Evolutionary conservation across 2,329 filamentous ascomycete species (phyloP).

Genomic region (Aspergillus neotritici): DNA sequence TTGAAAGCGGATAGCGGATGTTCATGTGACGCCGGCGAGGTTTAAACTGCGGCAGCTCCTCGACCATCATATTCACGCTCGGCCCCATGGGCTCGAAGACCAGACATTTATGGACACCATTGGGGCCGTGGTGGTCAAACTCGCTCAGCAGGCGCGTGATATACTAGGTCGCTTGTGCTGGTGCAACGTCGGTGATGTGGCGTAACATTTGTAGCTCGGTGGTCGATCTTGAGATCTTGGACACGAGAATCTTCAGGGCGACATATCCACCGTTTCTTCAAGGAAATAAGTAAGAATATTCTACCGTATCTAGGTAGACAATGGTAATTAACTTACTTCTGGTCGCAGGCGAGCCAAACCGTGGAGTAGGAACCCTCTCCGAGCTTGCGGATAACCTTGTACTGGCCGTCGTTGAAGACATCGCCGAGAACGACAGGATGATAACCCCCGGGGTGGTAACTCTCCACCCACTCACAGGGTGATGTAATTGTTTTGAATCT

Average conservation of each 20-base stretch:
- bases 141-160: slow-evolving; percentile 18
- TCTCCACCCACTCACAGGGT: slow-evolving; percentile 19
- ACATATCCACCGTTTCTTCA: slow-evolving; percentile 21
- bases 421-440: slow-evolving; percentile 42
- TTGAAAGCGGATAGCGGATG: slow-evolving; percentile 18
- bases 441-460: slow-evolving; percentile 39
- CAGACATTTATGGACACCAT: slow-evolving; percentile 29
- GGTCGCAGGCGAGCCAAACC: slow-evolving; percentile 41
- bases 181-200: slow-evolving; percentile 13
- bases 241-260: slow-evolving; percentile 27
- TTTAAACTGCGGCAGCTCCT: slow-evolving; percentile 20
- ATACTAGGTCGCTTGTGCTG: slow-evolving; percentile 11
- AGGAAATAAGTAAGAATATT: slow-evolving; percentile 10
- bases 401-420: slow-evolving; percentile 33
- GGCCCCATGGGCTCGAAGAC: slow-evolving; percentile 30
- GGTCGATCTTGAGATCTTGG: slow-evolving; percentile 17
- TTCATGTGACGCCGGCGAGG: slow-evolving; percentile 14
- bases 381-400: slow-evolving; percentile 42
- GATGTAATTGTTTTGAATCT: slow-evolving; percentile 15
- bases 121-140: slow-evolving; percentile 26
- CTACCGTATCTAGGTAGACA: slow-evolving; percentile 4
- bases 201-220: slow-evolving; percentile 15
- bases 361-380: slow-evolving; percentile 42
- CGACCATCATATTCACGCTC: slow-evolving; percentile 20
- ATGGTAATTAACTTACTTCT: slow-evolving; percentile 17